Evolutionary conservation across 495 filamentous ascomycete species (phyloP), one percentile per base, ranked within the genome.

Genomic region (Delitschia confertaspora): DNA sequence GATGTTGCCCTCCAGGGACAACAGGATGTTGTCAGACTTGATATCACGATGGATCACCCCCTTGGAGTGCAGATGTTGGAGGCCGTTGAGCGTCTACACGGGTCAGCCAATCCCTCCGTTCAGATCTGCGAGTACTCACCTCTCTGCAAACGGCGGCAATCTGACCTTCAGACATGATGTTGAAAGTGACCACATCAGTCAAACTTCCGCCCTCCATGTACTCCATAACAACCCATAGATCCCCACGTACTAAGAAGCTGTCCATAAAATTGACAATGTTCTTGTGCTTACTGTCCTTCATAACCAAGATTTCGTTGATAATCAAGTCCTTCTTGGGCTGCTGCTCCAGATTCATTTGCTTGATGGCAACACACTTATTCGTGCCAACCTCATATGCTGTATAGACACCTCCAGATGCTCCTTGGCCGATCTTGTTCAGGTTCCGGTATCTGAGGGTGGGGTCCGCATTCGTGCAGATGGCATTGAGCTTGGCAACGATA

Each of bases 211-310:
- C 91, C 60, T 98, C 91, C 91, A 98, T 98, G 53, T 87, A 98
- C 61, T 98, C 91, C 91, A 98, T 98, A 20, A 96, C 87, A 9
- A 98, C 91, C 91, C 91, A 98, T 29, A 98, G 65, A 60, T 98
- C 91, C 14, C 89, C 78, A 3, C 75, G 73, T 26, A 88, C 81
- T 16, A 98, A 69, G 61, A 83, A 96, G 60, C 88, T 94, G 68
- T 95, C 91, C 66, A 95, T 83, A 65, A 95, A 98, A 60, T 98
- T 98, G 62, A 98, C 91, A 60, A 98, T 94, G 59, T 98, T 98
- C 62, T 83, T 88, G 62, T 98, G 91, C 38, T 85, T 89, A 68
- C 87, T 94, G 57, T 95, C 91, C 67, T 94, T 95, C 91, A 98
- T 98, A 21, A 98, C 91, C 24, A 98, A 64, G 47, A 98, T 98